A percentile compares a stretch with the other conserved stretches of the same genome.
Evolutionary conservation across 1,284 basidiomycete species (phyloP).

Genomic region (Cutaneotrichosporon dermatis): DNA sequence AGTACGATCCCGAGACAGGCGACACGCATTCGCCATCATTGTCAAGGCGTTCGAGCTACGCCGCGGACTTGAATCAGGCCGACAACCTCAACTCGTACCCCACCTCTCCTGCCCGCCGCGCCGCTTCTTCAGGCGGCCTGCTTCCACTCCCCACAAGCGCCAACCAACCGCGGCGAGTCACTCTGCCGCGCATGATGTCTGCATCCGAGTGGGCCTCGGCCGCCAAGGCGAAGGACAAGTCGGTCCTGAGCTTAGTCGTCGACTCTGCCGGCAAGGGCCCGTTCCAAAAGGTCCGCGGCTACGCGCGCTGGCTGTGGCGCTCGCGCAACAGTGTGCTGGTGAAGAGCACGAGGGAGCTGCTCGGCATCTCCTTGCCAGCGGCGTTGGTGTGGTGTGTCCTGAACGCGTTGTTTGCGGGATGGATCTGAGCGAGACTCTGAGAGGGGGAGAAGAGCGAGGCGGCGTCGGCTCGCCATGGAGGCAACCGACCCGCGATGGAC

Average conservation of each 20-base stretch:
- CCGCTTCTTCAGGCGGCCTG: not conserved
- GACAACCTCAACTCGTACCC: not conserved
- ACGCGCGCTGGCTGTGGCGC: constrained; percentile 34
- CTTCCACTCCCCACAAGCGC: not conserved
- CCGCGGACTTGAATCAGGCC: constrained; percentile 9
- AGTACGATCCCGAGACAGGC: constrained; percentile 5
- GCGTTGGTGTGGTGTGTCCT: constrained; percentile 40
- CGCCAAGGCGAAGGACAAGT: constrained; percentile 41
- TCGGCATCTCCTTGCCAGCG: constrained; percentile 38
- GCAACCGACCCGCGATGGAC: too few relatives aligned
- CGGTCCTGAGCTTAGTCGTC: constrained; percentile 31
- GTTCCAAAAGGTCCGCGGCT: not conserved
- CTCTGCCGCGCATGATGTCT: constrained; percentile 30
- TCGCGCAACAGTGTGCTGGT: constrained; percentile 39
- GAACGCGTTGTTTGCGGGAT: constrained; percentile 29
- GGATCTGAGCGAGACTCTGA: too few relatives aligned
- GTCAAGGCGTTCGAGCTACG: constrained; percentile 35
- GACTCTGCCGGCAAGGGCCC: constrained; percentile 9
- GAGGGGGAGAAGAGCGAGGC: too few relatives aligned
- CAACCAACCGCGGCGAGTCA: constrained; percentile 23
- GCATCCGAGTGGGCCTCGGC: constrained; percentile 40
- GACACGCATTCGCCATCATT: constrained; percentile 23
- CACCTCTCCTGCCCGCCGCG: not conserved
- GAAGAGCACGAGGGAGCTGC: constrained; percentile 34
- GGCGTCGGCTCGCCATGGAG: too few relatives aligned